Conservation (phyloP, 257 asterid species). For the Rubia yunnanensis region DNA sequence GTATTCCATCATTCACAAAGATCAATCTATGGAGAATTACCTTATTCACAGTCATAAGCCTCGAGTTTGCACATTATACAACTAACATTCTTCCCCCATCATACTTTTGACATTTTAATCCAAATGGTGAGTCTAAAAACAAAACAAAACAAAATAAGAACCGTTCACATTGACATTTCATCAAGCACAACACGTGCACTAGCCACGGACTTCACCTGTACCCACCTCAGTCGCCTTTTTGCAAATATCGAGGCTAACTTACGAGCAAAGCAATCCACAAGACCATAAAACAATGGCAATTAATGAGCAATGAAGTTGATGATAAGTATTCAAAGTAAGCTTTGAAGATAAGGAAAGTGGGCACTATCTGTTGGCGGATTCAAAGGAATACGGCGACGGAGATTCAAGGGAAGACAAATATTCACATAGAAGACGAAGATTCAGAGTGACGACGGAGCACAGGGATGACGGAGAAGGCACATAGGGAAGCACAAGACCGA, state of each 20-base stretch:
- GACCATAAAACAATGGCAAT: neutral
- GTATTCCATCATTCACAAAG: neutral
- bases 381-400: too few relatives aligned
- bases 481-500: too few relatives aligned
- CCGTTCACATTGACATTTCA: constrained; percentile 3
- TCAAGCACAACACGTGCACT: constrained; percentile 6
- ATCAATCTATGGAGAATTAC: too few relatives aligned
- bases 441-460: too few relatives aligned
- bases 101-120: too few relatives aligned
- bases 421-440: too few relatives aligned
- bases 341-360: neutral
- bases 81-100: neutral
- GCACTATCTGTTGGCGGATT: too few relatives aligned
- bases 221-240: neutral
- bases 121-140: neutral
- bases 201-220: neutral
- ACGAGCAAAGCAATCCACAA: neutral
- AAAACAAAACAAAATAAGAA: neutral
- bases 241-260: neutral
- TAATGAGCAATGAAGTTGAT: neutral
- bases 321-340: neutral
- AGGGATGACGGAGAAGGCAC: too few relatives aligned
- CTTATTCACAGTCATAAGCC: too few relatives aligned
- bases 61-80: neutral
- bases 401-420: too few relatives aligned